Evolutionary conservation across 2,329 filamentous ascomycete species (phyloP).

Genomic region (Cladosporium sp.): DNA sequence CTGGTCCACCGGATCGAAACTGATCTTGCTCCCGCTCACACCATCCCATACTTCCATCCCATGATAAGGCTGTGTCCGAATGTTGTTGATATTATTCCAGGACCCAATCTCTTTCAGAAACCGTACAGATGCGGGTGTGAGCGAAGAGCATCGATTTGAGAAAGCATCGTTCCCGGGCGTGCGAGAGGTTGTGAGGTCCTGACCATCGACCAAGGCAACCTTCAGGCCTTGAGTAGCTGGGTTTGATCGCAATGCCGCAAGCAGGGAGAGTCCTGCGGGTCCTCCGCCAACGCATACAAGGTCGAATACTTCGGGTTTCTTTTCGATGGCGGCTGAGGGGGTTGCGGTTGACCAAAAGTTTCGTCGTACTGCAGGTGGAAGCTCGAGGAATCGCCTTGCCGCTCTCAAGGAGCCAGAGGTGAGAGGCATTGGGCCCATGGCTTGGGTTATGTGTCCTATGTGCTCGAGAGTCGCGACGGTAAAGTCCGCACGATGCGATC

Average conservation of each 20-base stretch:
- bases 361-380: slow-evolving; percentile 26
- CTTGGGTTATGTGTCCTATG: too few species aligned
- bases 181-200: slow-evolving; percentile 68
- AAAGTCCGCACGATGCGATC: background rate
- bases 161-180: slow-evolving; percentile 67
- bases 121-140: slow-evolving; percentile 80
- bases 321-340: background rate
- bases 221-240: slow-evolving; percentile 62
- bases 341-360: slow-evolving; percentile 22
- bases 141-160: slow-evolving; percentile 92
- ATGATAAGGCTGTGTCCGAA: slow-evolving; percentile 79
- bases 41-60: slow-evolving; percentile 99
- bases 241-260: slow-evolving; percentile 35
- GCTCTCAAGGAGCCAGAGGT: slow-evolving; percentile 7
- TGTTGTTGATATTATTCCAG: slow-evolving; percentile 69
- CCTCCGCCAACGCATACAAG: slow-evolving; percentile 88
- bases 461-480: background rate
- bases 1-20: slow-evolving; percentile 52
- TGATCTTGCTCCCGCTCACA: slow-evolving; percentile 77
- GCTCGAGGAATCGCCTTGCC: slow-evolving; percentile 20
- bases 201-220: slow-evolving; percentile 84
- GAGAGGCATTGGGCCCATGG: background rate
- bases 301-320: slow-evolving; percentile 74
- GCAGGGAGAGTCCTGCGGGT: slow-evolving; percentile 73
- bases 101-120: slow-evolving; percentile 77